Evolutionary conservation across 1,284 basidiomycete species (phyloP).

Genomic region (Austropuccinia psidii): DNA sequence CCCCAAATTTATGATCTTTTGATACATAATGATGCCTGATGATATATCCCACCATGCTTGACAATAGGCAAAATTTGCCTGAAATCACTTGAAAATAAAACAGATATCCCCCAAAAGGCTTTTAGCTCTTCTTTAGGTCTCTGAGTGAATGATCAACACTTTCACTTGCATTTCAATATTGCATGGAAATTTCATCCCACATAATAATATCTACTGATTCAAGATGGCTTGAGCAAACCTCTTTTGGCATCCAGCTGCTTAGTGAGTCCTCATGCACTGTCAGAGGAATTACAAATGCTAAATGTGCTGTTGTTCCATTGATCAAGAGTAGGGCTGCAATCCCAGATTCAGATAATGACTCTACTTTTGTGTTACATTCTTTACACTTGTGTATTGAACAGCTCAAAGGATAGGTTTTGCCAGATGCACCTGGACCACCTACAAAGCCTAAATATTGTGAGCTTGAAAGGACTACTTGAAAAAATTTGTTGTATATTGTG

Average conservation of each 20-base stretch:
- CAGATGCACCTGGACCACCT: not conserved
- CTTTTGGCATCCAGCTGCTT: too few species aligned
- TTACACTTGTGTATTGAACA: not conserved
- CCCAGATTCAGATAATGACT: not conserved
- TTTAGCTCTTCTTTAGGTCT: not conserved
- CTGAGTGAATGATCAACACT: not conserved
- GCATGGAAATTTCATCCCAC: slow-evolving; percentile 2
- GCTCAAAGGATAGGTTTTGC: not conserved
- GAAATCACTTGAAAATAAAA: not conserved
- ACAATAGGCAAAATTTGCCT: not conserved
- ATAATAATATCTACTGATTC: not conserved
- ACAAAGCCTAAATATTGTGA: too few species aligned
- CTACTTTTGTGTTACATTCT: not conserved
- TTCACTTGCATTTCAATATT: not conserved
- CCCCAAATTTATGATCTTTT: not conserved
- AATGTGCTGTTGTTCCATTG: not conserved
- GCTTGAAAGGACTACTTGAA: too few species aligned
- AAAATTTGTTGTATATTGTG: too few species aligned
- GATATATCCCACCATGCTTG: not conserved
- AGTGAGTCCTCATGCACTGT: too few species aligned
- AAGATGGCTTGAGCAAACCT: too few species aligned
- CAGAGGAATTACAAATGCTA: not conserved
- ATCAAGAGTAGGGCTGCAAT: not conserved
- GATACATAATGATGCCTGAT: not conserved
- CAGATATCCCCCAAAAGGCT: not conserved